These are phyloP conservation scores for Hordeum marinum DNA, from an alignment of 176 grass and related monocot species.

Conservation along the genomic window DNA sequence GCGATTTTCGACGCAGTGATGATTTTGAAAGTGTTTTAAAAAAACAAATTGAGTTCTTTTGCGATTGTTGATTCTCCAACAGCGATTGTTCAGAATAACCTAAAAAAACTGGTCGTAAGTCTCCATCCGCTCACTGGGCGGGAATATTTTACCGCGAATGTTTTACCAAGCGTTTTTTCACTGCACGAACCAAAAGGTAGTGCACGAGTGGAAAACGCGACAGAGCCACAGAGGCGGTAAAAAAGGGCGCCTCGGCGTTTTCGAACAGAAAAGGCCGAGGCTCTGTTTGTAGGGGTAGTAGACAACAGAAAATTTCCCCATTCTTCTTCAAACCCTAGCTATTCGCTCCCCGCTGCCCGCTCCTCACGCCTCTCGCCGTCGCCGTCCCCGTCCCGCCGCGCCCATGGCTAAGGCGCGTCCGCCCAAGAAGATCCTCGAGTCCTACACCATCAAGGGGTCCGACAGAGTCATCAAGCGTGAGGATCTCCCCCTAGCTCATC, in stretches of 20 bases:
- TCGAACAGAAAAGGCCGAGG: background rate
- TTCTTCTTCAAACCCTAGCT: conserved; percentile 46
- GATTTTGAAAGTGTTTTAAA: no score
- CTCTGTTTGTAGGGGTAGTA: background rate
- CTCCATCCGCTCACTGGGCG: background rate
- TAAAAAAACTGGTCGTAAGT: background rate
- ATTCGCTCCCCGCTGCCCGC: background rate
- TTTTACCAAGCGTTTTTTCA: background rate
- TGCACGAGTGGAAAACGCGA: background rate
- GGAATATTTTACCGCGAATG: conserved; percentile 1
- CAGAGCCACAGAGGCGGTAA: background rate
- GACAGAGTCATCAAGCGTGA: conserved; percentile 91
- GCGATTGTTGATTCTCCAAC: no score
- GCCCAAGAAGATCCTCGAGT: conserved; percentile 79
- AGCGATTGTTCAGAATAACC: no score
- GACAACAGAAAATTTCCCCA: background rate
- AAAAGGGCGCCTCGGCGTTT: background rate
- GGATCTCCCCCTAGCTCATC: background rate
- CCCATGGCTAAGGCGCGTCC: conserved; percentile 72
- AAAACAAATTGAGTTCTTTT: no score
- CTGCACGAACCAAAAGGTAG: background rate
- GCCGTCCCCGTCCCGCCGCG: background rate
- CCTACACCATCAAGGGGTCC: conserved; percentile 85
- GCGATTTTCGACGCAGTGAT: no score
- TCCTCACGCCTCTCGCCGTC: background rate